A percentile compares a stretch with the other conserved stretches of the same genome.
Conservation (phyloP, 1,139 yeast genomes). For the Hansenula anomala region DNA sequence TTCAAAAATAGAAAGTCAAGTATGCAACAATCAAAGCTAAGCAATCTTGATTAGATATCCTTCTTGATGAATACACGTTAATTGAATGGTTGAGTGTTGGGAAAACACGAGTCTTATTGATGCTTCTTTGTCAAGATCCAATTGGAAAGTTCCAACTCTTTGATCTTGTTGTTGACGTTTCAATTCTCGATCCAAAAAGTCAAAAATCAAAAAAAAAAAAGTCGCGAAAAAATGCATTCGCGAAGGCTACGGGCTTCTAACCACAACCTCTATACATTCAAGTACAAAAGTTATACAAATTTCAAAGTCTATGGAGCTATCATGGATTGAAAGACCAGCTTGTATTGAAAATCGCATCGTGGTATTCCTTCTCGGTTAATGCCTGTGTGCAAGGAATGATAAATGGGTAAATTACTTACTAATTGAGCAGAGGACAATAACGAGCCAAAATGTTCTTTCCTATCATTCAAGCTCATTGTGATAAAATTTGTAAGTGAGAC, state of each 20-base stretch:
- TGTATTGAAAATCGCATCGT: too few species aligned
- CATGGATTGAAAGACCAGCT: too few species aligned
- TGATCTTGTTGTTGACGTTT: constrained; percentile 15
- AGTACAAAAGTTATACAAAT: too few species aligned
- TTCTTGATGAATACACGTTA: too few species aligned
- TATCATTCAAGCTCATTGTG: not conserved
- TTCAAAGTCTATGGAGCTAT: too few species aligned
- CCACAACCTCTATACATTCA: too few species aligned
- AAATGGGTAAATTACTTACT: not conserved
- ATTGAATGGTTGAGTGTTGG: not conserved
- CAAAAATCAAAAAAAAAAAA: not conserved
- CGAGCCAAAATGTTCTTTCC: not conserved
- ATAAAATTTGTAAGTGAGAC: constrained; percentile 5
- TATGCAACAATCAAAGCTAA: too few species aligned
- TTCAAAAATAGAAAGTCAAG: too few species aligned
- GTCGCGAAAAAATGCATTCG: not conserved
- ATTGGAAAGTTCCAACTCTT: not conserved
- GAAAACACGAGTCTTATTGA: not conserved
- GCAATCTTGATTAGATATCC: too few species aligned
- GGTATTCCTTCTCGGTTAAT: too few species aligned
- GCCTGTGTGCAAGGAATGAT: too few species aligned
- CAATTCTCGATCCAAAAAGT: constrained; percentile 5
- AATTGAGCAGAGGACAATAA: not conserved
- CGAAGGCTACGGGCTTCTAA: too few species aligned
- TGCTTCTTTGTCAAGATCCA: not conserved